phyloP scores from a whole-genome alignment of 345 rosid genomes.

The Salix viminalis region DNA sequence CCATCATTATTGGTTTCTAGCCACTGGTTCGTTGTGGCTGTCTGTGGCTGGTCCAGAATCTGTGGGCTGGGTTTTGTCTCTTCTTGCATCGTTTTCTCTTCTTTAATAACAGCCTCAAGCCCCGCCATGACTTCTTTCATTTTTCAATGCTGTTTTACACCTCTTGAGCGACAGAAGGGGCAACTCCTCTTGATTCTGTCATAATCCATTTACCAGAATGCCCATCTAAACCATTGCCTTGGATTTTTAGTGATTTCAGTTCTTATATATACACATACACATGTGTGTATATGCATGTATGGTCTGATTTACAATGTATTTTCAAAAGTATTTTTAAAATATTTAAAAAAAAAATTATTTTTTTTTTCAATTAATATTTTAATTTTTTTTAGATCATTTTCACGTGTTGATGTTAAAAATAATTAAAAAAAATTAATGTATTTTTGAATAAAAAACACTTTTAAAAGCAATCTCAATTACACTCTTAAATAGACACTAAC shows the following conservation, averaged over 20 bases:
- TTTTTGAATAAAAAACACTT: too few species aligned
- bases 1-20: too few species aligned
- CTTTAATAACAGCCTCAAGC: neutral
- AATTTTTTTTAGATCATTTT: too few species aligned
- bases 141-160: neutral
- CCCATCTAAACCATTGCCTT: neutral
- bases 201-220: neutral
- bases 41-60: slow-evolving; percentile 9
- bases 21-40: neutral
- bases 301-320: too few species aligned
- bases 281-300: too few species aligned
- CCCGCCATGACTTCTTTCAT: neutral
- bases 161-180: neutral
- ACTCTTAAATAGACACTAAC: too few species aligned
- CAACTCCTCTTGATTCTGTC: slow-evolving; percentile 1
- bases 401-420: too few species aligned
- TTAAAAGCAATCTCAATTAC: accelerated
- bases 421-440: too few species aligned
- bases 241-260: neutral
- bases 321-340: too few species aligned
- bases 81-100: slow-evolving; percentile 9
- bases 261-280: too few species aligned
- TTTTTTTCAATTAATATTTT: too few species aligned
- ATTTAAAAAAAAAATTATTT: too few species aligned
- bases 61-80: slow-evolving; percentile 22